Evolutionary conservation across 768 basidiomycete genomes (phyloP), one percentile per base, ranked within the genome.

Genomic region (Suillus brevipes): DNA sequence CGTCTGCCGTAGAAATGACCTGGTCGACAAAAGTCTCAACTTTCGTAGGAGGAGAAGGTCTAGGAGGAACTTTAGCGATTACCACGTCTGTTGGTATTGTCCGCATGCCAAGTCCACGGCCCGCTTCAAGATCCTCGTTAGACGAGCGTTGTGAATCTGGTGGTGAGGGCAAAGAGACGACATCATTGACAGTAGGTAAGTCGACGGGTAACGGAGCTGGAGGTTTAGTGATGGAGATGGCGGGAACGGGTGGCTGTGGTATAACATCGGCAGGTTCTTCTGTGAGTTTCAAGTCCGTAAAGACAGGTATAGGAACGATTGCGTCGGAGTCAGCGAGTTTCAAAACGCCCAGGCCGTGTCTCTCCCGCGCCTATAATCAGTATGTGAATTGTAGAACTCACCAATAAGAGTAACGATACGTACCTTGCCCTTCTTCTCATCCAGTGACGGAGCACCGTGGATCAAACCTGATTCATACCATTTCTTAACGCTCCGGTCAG

Each of bases 391-490:
- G 64, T 45, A 63, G 49, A 64, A 60, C 34, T n/a, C 13, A 38
- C 16, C 20, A 28, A 45, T 50, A 16, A 31, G 43, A 63, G 62
- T 55, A 50, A 42, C 28, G 65, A 53, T n/a, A 73, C 79, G 72
- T 74, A 82, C 86, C 81, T 87, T 85, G 72, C 73, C 77, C 69
- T 83, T 83, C 69, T 83, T 83, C 68, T 82, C 81, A 20, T 57
- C 47, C 40, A 81, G 77, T 6, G 78, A 64, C 38, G 80, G 74
- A 43, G 78, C 63, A 60, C 87, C 86, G 36, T 86, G 76, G 40
- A 93, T 82, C 40, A 94, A 75, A 3, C 95, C 95, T 31, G 87
- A 82, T 69, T 91, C 88, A 62, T 89, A 87, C 95, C 96, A 98
- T 74, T 87, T 87, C 73, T 89, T 85, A 57, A 95, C 82, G 77